Conservation (phyloP, 2,329 filamentous ascomycete genomes). For the Trichoderma guizhouense region DNA sequence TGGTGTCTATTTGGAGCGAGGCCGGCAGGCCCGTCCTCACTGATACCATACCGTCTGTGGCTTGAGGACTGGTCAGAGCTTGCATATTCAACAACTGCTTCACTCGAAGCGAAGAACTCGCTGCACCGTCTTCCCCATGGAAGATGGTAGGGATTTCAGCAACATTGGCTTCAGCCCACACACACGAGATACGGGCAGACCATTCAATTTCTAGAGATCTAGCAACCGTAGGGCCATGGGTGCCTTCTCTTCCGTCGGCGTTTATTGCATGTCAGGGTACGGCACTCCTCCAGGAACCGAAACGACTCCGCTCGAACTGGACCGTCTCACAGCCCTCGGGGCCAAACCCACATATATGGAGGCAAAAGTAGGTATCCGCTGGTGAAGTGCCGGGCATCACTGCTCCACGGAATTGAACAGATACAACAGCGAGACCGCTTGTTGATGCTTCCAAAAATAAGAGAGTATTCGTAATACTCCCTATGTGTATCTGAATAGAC, state of each 20-base stretch:
- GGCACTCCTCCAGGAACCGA: neutral
- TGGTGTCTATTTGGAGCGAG: neutral
- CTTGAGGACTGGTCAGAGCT: neutral
- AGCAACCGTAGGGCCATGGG: neutral
- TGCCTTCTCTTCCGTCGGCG: neutral
- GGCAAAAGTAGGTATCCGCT: neutral
- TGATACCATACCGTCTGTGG: neutral
- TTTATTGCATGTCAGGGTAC: neutral
- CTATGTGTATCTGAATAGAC: neutral
- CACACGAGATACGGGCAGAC: neutral
- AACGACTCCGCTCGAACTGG: neutral
- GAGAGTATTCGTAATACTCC: neutral
- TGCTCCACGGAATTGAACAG: neutral
- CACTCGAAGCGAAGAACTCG: neutral
- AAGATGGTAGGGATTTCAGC: neutral
- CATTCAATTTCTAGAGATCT: neutral
- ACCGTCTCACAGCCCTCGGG: neutral
- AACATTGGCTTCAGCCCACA: neutral
- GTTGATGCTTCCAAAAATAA: neutral
- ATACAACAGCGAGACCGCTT: neutral
- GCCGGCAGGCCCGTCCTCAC: neutral
- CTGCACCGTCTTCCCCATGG: neutral
- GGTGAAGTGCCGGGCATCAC: neutral
- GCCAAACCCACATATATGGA: neutral
- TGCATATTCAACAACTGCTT: neutral